Percentiles rank a stretch among this genome's conserved stretches.
Conservation (phyloP, 495 filamentous ascomycete genomes). For the Astrocystis sublimbata region DNA sequence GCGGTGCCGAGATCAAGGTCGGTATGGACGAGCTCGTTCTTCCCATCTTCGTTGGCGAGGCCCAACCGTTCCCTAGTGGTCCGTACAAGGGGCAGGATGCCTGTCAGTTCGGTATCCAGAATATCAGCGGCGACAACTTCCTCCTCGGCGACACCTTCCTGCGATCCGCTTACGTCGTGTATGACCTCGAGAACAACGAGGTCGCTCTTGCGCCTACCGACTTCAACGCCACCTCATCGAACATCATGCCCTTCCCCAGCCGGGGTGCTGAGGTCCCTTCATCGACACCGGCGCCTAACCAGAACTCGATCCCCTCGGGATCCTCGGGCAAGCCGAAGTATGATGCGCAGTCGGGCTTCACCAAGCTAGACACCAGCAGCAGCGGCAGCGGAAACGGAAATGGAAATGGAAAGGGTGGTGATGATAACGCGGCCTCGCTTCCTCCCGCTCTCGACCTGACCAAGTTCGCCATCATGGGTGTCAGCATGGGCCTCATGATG, state of each 20-base stretch:
- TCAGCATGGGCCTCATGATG: constrained; percentile 40
- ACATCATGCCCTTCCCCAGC: constrained; percentile 55
- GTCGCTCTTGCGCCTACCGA: constrained; percentile 83
- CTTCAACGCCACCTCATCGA: constrained; percentile 71
- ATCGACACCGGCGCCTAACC: constrained; percentile 47
- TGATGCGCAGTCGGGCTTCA: constrained; percentile 42
- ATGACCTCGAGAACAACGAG: constrained; percentile 86
- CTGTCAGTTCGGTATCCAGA: constrained; percentile 77
- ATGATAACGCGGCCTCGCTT: constrained; percentile 35
- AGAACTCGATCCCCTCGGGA: constrained; percentile 34
- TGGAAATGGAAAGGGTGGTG: constrained; percentile 9
- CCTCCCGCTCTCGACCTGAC: constrained; percentile 36
- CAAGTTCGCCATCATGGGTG: constrained; percentile 36
- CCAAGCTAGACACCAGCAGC: constrained; percentile 11
- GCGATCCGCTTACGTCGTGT: constrained; percentile 90
- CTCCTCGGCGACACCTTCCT: constrained; percentile 96
- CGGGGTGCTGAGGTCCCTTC: constrained; percentile 52
- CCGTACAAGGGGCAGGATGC: constrained; percentile 56
- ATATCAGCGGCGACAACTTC: constrained; percentile 58
- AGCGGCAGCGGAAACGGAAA: constrained; percentile 2
- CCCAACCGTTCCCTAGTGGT: constrained; percentile 41
- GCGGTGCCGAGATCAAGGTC: constrained; percentile 67
- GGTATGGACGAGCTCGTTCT: constrained; percentile 76
- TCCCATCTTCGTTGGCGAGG: constrained; percentile 48
- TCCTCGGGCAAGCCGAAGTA: constrained; percentile 38